Conservation (phyloP, 345 rosid species). For the Aquilaria yunnanensis region DNA sequence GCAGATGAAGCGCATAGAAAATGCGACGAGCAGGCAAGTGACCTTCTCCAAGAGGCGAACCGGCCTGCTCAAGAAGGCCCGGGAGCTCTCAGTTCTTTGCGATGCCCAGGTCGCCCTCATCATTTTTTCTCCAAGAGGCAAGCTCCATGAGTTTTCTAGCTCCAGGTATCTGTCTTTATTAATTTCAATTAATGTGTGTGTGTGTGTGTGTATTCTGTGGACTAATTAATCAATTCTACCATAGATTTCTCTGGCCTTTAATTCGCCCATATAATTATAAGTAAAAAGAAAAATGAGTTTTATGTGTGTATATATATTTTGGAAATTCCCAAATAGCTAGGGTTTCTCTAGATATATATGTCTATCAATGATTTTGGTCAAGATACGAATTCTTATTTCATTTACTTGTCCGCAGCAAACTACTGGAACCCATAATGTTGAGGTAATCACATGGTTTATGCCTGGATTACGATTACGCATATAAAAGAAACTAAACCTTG, state of each 20-base stretch:
- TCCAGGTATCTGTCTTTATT: constrained; percentile 31
- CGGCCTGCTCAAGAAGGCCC: constrained; percentile 71
- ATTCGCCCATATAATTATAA: too few species aligned
- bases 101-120: constrained; percentile 73
- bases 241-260: not conserved
- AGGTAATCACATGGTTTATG: too few species aligned
- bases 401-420: too few species aligned
- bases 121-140: constrained; percentile 72
- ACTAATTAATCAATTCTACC: not conserved
- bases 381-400: too few species aligned
- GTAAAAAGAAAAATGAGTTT: too few species aligned
- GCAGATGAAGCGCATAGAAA: constrained; percentile 72
- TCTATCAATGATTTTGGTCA: too few species aligned
- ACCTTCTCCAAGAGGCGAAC: constrained; percentile 76
- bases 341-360: too few species aligned
- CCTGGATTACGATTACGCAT: too few species aligned
- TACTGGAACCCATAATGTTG: too few species aligned
- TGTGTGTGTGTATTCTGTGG: not conserved
- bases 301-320: too few species aligned
- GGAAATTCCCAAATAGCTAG: too few species aligned
- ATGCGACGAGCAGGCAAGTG: constrained; percentile 75
- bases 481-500: too few species aligned
- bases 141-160: constrained; percentile 59
- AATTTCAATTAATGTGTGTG: not conserved
- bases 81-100: constrained; percentile 75